Conservation (phyloP, 176 grass and related monocot species). For the Rhynchospora breviuscula region DNA sequence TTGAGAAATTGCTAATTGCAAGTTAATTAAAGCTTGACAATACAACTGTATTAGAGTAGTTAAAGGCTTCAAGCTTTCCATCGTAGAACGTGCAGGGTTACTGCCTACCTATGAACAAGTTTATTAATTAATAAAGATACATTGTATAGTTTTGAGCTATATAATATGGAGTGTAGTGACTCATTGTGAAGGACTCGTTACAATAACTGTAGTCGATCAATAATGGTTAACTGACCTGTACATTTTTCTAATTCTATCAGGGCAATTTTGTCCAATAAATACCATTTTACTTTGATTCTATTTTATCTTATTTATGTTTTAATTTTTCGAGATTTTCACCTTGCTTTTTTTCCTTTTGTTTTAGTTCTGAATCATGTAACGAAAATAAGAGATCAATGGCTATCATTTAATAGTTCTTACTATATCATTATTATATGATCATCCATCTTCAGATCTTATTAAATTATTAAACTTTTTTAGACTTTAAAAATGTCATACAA, state of each 20-base stretch:
- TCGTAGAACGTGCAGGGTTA: conserved; percentile 46
- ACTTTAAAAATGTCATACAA: background rate
- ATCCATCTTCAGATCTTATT: background rate
- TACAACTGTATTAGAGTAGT: conserved; percentile 30
- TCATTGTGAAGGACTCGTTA: background rate
- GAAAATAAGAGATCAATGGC: background rate
- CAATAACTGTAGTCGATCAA: background rate
- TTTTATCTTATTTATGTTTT: background rate
- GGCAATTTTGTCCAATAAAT: background rate
- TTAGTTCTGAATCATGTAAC: background rate
- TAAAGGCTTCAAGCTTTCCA: conserved; percentile 33
- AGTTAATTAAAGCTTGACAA: conserved; percentile 35
- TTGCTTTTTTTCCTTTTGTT: background rate
- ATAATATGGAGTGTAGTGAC: background rate
- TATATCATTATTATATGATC: background rate
- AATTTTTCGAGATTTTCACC: no score
- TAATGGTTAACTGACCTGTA: background rate
- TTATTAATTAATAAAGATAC: background rate
- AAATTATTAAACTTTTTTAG: no score
- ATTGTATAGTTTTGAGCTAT: background rate
- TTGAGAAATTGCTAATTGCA: background rate
- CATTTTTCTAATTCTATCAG: background rate
- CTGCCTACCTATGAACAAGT: background rate
- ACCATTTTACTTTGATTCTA: background rate
- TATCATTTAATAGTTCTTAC: background rate